Conservation (phyloP, 305 asterid genomes). For the Withania somnifera region DNA sequence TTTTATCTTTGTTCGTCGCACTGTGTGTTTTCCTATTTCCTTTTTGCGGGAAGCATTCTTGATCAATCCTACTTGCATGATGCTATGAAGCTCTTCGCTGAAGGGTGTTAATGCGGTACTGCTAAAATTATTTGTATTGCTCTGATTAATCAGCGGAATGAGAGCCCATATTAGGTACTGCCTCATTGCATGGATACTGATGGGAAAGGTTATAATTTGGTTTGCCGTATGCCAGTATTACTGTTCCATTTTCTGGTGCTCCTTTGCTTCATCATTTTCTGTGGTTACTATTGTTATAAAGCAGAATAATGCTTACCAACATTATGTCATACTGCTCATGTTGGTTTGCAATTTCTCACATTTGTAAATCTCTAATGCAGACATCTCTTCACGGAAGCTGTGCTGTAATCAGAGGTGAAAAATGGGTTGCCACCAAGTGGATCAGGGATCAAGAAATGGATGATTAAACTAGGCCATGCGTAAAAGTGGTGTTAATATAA, state of each 20-base stretch:
- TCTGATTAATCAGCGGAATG: background rate
- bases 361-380: conserved; percentile 22
- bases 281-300: background rate
- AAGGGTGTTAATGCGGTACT: background rate
- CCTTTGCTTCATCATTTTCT: background rate
- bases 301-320: background rate
- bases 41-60: background rate
- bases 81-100: background rate
- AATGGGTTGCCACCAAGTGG: conserved; percentile 99
- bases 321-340: background rate
- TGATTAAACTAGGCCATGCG: conserved; percentile 16
- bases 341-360: background rate
- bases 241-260: background rate
- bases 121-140: background rate
- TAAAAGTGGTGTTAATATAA: background rate
- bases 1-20: background rate
- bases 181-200: background rate
- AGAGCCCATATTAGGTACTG: background rate
- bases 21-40: background rate
- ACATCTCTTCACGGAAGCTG: conserved; percentile 94
- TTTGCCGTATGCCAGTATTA: background rate
- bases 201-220: background rate
- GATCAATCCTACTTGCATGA: background rate
- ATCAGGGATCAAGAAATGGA: conserved; percentile 60
- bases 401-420: conserved; percentile 76